Evolutionary conservation across 345 rosid species (phyloP).

Genomic region (Gossypium rotundifolium): DNA sequence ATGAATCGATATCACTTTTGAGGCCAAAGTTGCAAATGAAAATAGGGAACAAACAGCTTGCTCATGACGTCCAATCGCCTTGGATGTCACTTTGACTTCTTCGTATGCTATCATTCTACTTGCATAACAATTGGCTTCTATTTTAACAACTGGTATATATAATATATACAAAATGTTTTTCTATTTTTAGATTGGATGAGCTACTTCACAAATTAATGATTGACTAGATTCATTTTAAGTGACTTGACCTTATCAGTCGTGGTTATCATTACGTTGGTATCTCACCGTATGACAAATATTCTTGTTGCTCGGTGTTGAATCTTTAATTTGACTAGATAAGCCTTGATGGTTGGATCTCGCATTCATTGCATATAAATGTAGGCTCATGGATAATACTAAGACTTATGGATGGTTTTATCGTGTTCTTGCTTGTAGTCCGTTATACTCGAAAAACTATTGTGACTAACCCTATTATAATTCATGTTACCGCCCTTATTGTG

Average conservation of each 20-base stretch:
- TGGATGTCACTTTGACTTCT: constrained; percentile 86
- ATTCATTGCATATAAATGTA: background rate
- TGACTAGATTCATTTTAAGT: background rate
- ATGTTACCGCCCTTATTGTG: constrained; percentile 54
- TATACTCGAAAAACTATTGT: background rate
- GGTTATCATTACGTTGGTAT: background rate
- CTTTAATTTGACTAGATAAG: background rate
- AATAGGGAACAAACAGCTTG: constrained; percentile 86
- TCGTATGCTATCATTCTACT: constrained; percentile 85
- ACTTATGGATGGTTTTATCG: background rate
- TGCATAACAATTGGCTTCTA: constrained; percentile 87
- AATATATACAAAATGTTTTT: background rate
- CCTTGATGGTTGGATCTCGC: background rate
- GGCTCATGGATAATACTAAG: constrained; percentile 3
- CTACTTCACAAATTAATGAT: background rate
- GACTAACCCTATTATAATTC: background rate
- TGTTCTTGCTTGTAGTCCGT: background rate
- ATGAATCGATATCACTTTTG: constrained; percentile 83
- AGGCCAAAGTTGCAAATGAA: constrained; percentile 86
- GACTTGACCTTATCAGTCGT: background rate
- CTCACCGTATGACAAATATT: background rate
- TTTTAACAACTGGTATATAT: constrained; percentile 70
- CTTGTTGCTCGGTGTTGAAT: background rate
- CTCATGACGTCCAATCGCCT: constrained; percentile 75
- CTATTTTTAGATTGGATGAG: background rate